These are phyloP conservation scores for Yamadazyma ubonensis DNA, from an alignment of 805 yeast species.

Conservation along the genomic window DNA sequence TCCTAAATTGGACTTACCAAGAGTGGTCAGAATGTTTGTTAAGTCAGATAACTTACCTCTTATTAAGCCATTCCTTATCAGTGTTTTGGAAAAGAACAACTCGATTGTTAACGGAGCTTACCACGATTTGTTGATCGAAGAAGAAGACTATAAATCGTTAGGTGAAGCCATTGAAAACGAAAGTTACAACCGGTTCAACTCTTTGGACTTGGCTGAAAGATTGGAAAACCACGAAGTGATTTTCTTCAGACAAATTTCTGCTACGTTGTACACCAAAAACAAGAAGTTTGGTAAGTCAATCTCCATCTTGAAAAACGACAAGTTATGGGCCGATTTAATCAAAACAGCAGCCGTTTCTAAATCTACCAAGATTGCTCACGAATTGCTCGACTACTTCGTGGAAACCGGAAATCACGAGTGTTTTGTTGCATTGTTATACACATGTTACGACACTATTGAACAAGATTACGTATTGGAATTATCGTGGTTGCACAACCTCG, in stretches of 20 bases:
- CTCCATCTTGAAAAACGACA: constrained; percentile 84
- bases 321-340: constrained; percentile 92
- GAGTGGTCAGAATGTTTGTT: constrained; percentile 92
- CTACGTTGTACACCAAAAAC: constrained; percentile 87
- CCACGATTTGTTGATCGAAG: constrained; percentile 93
- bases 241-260: constrained; percentile 95
- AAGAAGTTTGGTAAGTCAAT: constrained; percentile 92
- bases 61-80: constrained; percentile 90
- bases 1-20: constrained; percentile 88
- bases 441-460: constrained; percentile 76
- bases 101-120: constrained; percentile 92
- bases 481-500: constrained; percentile 85
- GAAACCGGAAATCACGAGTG: constrained; percentile 97
- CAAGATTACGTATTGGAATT: constrained; percentile 85
- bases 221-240: constrained; percentile 87
- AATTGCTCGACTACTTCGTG: constrained; percentile 84
- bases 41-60: constrained; percentile 95
- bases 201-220: constrained; percentile 86
- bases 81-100: constrained; percentile 86
- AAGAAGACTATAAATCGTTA: constrained; percentile 90
- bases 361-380: constrained; percentile 81
- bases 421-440: constrained; percentile 82
- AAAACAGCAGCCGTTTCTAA: constrained; percentile 85
- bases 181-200: constrained; percentile 86
- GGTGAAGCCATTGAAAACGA: constrained; percentile 75